phyloP scores from a whole-genome alignment of 2,329 filamentous ascomycete genomes.

The Ampelomyces quisqualis region DNA sequence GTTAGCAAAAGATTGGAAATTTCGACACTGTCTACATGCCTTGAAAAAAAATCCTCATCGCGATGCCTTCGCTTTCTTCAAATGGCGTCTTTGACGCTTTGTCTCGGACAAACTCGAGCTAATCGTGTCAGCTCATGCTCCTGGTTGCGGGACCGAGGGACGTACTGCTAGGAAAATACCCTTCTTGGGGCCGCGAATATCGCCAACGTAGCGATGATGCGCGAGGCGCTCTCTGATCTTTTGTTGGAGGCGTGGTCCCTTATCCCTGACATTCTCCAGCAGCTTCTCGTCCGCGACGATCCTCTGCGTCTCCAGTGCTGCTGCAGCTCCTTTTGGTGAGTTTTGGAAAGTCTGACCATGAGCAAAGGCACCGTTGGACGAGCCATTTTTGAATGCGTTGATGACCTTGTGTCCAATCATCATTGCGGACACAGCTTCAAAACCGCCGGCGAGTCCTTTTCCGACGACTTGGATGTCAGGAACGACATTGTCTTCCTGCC shows the following conservation, averaged over 20 bases:
- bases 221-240: slow-evolving; percentile 49
- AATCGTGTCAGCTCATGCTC: slow-evolving; percentile 13
- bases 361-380: slow-evolving; percentile 51
- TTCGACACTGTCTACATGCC: too few species aligned
- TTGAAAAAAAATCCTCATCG: slow-evolving; percentile 54
- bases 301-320: slow-evolving; percentile 63
- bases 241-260: slow-evolving; percentile 54
- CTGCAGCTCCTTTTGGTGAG: slow-evolving; percentile 60
- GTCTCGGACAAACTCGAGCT: slow-evolving; percentile 61
- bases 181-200: slow-evolving; percentile 64
- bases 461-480: slow-evolving; percentile 68
- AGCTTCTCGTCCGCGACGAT: slow-evolving; percentile 60
- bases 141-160: too few species aligned
- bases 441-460: slow-evolving; percentile 67
- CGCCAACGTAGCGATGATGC: slow-evolving; percentile 55
- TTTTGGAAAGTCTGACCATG: slow-evolving; percentile 67
- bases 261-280: slow-evolving; percentile 57
- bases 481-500: slow-evolving; percentile 58
- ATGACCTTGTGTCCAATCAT: slow-evolving; percentile 57
- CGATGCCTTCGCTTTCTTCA: slow-evolving; percentile 47
- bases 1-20: slow-evolving; percentile 6
- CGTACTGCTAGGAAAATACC: too few species aligned
- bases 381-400: slow-evolving; percentile 46
- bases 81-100: slow-evolving; percentile 58
- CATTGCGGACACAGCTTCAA: slow-evolving; percentile 61